Base-by-base conservation (phyloP, 2,329 filamentous ascomycete genomes). In the Trichoderma citrinoviride region DNA sequence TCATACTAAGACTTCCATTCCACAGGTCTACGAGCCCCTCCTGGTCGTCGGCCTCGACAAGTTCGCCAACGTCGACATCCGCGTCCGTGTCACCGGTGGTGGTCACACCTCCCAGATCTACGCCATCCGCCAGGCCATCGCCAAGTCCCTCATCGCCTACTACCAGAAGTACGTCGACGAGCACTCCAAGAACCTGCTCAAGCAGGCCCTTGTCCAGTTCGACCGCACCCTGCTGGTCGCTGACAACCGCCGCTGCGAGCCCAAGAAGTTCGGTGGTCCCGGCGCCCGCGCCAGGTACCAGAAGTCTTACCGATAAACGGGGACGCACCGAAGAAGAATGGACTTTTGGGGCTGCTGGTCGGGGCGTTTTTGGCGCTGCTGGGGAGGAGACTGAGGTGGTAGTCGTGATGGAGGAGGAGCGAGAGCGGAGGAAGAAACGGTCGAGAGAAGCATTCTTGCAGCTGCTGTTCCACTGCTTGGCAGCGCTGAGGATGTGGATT, bases 101-200 rank as follows among this genome's bases (percentile, higher is more conserved):
- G 95, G 94, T 85, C 94, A 98, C 87, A 93, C 91, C 72, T 96
- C 92, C 68, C 93, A 97, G 83, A 87, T 97, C 83, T 97, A 98
- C 84, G 95, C 95, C 80, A 92, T 98, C 87, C 93, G 95, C 77
- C 95, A 99, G 86, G 94, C 95, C 77, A 98, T 99, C 79, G 89
- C 93, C 85, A 99, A 98, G 89, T 75, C 77, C 67, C 73, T 80
- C 66, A 77, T 80, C 73, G 77, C 93, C 82, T 97, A 97, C 90
- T 98, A 97, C 91, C 94, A 97, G 86, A 97, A 99, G 88, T 99
- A 90, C 85, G 92, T 98, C 83, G 95, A 99, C 80, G 95, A 99
- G 91, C 93, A 98, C 91, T 92, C 91, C 86, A 99, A 99, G 91
- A 97, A 98, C 89, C 87, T 93, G 84, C 88, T 99, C 79, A 99